These are phyloP conservation scores for Incumbomyces lentus DNA, from an alignment of 2,329 filamentous ascomycete species.

Conservation along the genomic window DNA sequence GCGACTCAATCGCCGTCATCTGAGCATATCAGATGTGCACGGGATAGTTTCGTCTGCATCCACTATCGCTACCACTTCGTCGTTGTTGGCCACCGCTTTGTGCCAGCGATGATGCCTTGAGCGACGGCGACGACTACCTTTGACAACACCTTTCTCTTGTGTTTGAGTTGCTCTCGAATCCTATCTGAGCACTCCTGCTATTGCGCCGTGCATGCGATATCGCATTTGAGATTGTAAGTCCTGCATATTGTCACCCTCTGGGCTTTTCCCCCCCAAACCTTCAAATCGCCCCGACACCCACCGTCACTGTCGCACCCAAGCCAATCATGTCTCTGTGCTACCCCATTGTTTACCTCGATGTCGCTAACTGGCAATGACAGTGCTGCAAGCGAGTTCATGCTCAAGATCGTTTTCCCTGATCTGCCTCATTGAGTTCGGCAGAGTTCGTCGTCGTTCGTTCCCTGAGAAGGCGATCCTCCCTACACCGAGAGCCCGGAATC, in stretches of 20 bases:
- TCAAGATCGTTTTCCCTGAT: too few relatives aligned
- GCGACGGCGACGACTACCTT: neutral
- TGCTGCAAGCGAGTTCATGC: too few relatives aligned
- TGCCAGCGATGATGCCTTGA: conserved; percentile 5
- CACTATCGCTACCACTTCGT: neutral
- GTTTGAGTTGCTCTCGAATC: neutral
- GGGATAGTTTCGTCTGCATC: neutral
- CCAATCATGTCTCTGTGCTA: too few relatives aligned
- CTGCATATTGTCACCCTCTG: neutral
- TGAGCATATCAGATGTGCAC: neutral
- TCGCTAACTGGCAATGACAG: too few relatives aligned
- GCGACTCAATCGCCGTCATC: neutral
- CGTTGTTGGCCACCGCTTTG: neutral
- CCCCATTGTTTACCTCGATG: too few relatives aligned
- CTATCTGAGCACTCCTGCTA: neutral
- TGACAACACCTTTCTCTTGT: neutral
- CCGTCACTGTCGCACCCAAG: neutral
- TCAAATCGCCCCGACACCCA: neutral
- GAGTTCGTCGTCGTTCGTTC: neutral
- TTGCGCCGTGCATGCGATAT: conserved; percentile 1
- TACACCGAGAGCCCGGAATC: too few relatives aligned
- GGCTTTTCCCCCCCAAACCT: neutral
- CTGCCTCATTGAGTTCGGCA: neutral
- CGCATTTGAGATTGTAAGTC: conserved; percentile 1
- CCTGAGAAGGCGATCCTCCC: too few relatives aligned